Conservation (phyloP, 2,329 filamentous ascomycete genomes). For the Colletotrichum falcatum region DNA sequence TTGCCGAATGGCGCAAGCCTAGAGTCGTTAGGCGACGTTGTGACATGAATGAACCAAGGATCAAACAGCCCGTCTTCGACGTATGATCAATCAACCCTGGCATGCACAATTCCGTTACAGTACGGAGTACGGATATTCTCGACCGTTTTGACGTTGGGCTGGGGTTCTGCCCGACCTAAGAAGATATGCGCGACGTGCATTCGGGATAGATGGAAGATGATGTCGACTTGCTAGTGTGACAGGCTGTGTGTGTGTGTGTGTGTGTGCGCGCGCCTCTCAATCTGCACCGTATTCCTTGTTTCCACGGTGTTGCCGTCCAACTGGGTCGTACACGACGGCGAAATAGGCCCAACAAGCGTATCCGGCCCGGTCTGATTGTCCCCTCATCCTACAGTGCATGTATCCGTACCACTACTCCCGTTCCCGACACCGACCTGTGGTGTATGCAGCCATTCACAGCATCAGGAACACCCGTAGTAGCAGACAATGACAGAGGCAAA, state of each 20-base stretch:
- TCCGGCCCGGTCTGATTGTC: neutral
- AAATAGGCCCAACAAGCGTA: neutral
- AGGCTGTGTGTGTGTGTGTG: neutral
- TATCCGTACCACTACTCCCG: neutral
- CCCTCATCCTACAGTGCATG: neutral
- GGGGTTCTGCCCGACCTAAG: neutral
- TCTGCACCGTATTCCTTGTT: neutral
- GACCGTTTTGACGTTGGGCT: neutral
- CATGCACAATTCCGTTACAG: neutral
- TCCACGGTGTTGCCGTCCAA: neutral
- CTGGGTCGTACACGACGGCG: neutral
- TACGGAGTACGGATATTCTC: no score
- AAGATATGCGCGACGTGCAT: neutral
- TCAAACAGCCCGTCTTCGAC: neutral
- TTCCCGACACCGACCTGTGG: neutral
- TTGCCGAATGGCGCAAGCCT: neutral
- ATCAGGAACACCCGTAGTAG: neutral
- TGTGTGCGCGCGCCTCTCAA: neutral
- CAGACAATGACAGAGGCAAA: slow-evolving; percentile 2
- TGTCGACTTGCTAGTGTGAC: neutral
- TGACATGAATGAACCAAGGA: neutral
- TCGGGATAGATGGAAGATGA: neutral
- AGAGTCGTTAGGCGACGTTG: neutral
- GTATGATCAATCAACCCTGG: neutral
- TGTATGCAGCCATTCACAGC: neutral